Conservation (phyloP, 495 filamentous ascomycete species). For the Beverwykella pulmonaria region DNA sequence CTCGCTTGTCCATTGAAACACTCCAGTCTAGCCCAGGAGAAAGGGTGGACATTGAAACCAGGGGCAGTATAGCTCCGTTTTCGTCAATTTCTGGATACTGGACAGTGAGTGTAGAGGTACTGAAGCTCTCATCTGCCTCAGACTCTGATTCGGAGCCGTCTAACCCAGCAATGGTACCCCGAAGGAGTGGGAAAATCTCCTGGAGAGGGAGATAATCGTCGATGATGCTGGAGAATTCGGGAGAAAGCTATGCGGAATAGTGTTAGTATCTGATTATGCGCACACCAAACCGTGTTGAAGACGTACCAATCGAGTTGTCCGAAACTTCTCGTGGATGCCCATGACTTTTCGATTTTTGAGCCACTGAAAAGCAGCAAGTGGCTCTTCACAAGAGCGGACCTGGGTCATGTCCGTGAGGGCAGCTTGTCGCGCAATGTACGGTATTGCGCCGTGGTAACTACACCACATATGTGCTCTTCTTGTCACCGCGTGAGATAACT, state of each 20-base stretch:
- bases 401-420: constrained; percentile 50
- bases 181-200: constrained; percentile 28
- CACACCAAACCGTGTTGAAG: no score
- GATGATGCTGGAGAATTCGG: constrained; percentile 28
- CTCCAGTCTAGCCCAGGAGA: constrained; percentile 33
- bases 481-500: constrained; percentile 55
- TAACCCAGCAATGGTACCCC: constrained; percentile 25
- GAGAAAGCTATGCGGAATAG: constrained; percentile 21
- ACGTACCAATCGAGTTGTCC: constrained; percentile 49
- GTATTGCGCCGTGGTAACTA: constrained; percentile 58
- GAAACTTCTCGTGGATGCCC: constrained; percentile 56
- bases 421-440: constrained; percentile 54
- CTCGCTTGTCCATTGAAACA: constrained; percentile 34
- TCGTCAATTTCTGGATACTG: constrained; percentile 40
- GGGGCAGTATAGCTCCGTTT: constrained; percentile 30
- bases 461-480: constrained; percentile 59
- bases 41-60: neutral
- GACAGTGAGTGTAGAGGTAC: constrained; percentile 32
- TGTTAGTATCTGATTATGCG: no score
- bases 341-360: constrained; percentile 58
- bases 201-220: constrained; percentile 31
- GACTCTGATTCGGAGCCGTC: constrained; percentile 27
- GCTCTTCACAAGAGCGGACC: constrained; percentile 48
- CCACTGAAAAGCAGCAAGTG: constrained; percentile 60
- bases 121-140: constrained; percentile 23